Evolutionary conservation across 129 eudicot species (phyloP).

Genomic region (Centaurea solstitialis): DNA sequence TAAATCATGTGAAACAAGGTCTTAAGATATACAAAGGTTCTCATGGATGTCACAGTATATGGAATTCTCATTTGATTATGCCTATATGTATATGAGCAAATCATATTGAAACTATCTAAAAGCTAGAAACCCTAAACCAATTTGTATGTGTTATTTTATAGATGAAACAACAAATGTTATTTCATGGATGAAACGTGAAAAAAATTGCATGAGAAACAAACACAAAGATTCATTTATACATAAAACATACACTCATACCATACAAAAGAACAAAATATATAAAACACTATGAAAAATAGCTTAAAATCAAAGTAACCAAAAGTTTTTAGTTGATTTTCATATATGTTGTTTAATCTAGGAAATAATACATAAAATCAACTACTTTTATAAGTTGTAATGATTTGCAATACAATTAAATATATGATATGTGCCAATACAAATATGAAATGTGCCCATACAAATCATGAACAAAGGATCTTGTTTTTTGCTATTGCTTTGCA

Average conservation of each 20-base stretch:
- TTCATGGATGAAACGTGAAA: neutral
- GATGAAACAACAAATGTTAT: neutral
- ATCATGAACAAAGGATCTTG: neutral
- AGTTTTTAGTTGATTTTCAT: neutral
- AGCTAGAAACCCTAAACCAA: neutral
- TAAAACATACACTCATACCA: neutral
- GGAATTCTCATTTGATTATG: no score
- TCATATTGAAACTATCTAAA: no score
- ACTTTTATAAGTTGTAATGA: neutral
- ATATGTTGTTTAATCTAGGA: neutral
- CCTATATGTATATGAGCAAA: no score
- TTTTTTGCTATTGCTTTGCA: slow-evolving; percentile 1
- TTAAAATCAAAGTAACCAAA: no score
- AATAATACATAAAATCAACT: no score
- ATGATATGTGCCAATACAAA: neutral
- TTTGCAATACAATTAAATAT: neutral
- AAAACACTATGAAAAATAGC: no score
- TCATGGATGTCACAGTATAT: no score
- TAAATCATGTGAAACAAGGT: no score
- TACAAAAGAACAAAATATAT: no score
- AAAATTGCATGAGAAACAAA: neutral
- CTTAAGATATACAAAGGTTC: no score
- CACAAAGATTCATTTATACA: neutral
- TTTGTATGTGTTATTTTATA: neutral
- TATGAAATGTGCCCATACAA: neutral